Evolutionary conservation across 2,329 filamentous ascomycete genomes (phyloP), one percentile per base, ranked within the genome.

Genomic region (Exserohilum turcica): DNA sequence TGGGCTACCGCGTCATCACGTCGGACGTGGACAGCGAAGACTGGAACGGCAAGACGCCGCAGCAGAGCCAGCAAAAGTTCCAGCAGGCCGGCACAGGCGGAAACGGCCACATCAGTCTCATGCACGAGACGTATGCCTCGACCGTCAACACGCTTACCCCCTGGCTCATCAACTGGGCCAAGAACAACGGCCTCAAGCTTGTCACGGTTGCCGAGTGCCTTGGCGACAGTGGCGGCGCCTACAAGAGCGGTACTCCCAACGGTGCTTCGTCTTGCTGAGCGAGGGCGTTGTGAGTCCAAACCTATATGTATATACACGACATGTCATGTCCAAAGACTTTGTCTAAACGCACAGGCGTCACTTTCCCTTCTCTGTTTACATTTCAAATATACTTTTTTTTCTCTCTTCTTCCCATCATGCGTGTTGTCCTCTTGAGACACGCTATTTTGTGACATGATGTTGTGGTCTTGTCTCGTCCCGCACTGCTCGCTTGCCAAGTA

Each of bases 81-180:
- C 60, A 61, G 21, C 58, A 63, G 16, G 71, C 70, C 2, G 70
- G 71, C 7, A 59, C 71, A 1, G 54, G 68, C 24, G 71, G 71
- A 1, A 74, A 74, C 38, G 71, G 71, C 0, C 71, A 74, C 33
- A 74, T 74, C 47, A 64, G 68, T 19, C 56, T 71, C 16, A 71
- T 72, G 68, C 71, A 74, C 39, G 71, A 74, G 62, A 73, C 69
- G 12, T 73, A 72, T 53, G 58, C 65, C 15, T 54, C 57, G 13
- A 74, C 71, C 15, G 71, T 74, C 2, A 57, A 71, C 48, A 70
- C 67, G 18, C 57, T 74, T 8, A 71, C 68, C 10, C 70, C 71
- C 2, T 74, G 71, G 71, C 51, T 74, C 57, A 72, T 74, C 43
- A 72, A 67, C 39, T 73, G 71, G 71, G 71, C 71, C 0, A 74